phyloP scores from a whole-genome alignment of 2,329 filamentous ascomycete genomes.

The Cercospora sp. region DNA sequence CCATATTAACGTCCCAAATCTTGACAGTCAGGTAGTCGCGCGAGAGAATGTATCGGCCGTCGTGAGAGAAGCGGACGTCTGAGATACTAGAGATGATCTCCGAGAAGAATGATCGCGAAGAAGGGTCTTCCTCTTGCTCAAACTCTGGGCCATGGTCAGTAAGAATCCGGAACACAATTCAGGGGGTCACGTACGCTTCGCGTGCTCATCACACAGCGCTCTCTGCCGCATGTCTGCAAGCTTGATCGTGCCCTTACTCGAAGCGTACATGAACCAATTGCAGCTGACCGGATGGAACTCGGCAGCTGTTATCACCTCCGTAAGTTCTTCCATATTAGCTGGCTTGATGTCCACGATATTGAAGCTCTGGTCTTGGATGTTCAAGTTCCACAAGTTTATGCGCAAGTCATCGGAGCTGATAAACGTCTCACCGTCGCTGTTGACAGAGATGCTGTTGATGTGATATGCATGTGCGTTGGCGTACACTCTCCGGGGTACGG shows the following conservation, averaged over 20 bases:
- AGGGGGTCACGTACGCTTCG: slow-evolving; percentile 69
- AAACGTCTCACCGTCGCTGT: slow-evolving; percentile 98
- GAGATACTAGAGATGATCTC: slow-evolving; percentile 99
- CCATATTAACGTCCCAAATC: slow-evolving; percentile 99
- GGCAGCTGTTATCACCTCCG: slow-evolving; percentile 96
- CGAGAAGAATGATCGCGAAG: slow-evolving; percentile 97
- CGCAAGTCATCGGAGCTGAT: slow-evolving; percentile 97
- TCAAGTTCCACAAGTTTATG: slow-evolving; percentile 98
- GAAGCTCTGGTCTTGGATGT: slow-evolving; percentile 99
- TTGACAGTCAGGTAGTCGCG: slow-evolving; percentile 98
- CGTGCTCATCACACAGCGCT: slow-evolving; percentile 91
- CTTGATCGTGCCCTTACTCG: slow-evolving; percentile 98
- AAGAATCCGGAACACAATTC: slow-evolving; percentile 6
- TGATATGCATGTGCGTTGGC: slow-evolving; percentile 98
- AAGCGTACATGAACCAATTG: slow-evolving; percentile 99
- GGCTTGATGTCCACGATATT: slow-evolving; percentile 99
- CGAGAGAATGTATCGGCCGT: slow-evolving; percentile 94
- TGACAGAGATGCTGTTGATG: slow-evolving; percentile 99
- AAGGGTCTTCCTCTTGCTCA: slow-evolving; percentile 96
- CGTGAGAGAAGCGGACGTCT: slow-evolving; percentile 94
- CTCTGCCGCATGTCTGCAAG: slow-evolving; percentile 97
- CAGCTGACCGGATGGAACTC: slow-evolving; percentile 97
- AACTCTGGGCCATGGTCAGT: slow-evolving; percentile 65
- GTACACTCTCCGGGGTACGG: slow-evolving; percentile 92
- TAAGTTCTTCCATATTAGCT: slow-evolving; percentile 99